A percentile compares a stretch with the other conserved stretches of the same genome.
Conservation (phyloP, 805 yeast genomes). For the Lachancea meyersii region DNA sequence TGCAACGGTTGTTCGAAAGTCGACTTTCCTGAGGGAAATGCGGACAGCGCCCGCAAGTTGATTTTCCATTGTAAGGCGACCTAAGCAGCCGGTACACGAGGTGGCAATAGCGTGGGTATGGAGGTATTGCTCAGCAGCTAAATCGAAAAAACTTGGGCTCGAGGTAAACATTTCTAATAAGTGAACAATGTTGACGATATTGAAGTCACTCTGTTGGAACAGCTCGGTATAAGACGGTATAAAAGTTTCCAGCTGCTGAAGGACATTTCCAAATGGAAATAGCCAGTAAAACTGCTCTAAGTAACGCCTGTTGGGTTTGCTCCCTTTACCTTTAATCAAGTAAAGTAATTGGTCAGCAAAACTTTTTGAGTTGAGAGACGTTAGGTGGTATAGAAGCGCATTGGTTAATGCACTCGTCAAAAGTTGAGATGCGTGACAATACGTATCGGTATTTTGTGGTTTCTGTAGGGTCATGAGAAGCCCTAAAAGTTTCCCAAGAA, state of each 20-base stretch:
- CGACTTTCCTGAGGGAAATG: neutral
- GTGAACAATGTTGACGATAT: constrained; percentile 16
- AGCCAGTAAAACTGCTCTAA: constrained; percentile 14
- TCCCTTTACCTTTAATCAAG: constrained; percentile 14
- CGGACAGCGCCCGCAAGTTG: neutral
- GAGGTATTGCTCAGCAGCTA: neutral
- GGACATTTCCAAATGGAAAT: constrained; percentile 11
- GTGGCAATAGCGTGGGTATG: neutral
- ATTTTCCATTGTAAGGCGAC: too few relatives aligned
- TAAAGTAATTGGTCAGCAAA: constrained; percentile 15
- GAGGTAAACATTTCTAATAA: constrained; percentile 8
- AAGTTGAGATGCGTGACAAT: constrained; percentile 28
- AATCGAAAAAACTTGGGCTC: neutral
- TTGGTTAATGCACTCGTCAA: constrained; percentile 34
- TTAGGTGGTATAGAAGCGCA: constrained; percentile 32
- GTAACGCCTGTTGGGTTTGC: constrained; percentile 4
- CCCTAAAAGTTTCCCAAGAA: constrained; percentile 23
- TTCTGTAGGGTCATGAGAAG: constrained; percentile 28
- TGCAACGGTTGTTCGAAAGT: neutral
- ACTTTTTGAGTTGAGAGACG: constrained; percentile 18
- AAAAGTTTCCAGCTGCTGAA: constrained; percentile 10
- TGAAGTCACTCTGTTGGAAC: constrained; percentile 11
- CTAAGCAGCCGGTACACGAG: neutral
- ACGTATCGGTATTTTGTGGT: constrained; percentile 30
- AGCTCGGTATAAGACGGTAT: constrained; percentile 10